phyloP scores from a whole-genome alignment of 768 basidiomycete species.

The Tylopilus sp. region DNA sequence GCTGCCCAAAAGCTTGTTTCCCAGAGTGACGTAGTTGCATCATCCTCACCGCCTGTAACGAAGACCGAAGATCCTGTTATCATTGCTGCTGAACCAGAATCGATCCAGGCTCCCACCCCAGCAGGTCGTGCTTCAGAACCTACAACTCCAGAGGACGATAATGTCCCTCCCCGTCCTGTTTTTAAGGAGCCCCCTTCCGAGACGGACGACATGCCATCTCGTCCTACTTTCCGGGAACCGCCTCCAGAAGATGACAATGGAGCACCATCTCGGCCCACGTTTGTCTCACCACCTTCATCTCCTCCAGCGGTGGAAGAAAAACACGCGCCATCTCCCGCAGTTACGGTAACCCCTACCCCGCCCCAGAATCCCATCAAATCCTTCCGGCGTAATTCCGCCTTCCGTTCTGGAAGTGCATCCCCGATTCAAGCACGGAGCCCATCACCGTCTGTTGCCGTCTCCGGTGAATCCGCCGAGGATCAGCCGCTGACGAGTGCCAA shows the following conservation, averaged over 20 bases:
- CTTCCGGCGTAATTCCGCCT: conserved; percentile 32
- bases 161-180: conserved; percentile 35
- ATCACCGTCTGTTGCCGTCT: conserved; percentile 35
- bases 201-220: conserved; percentile 27
- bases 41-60: conserved; percentile 11
- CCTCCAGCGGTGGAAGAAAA: conserved; percentile 26
- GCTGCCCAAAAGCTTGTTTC: conserved; percentile 52
- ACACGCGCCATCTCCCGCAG: conserved; percentile 27
- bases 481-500: conserved; percentile 32
- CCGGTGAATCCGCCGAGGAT: conserved; percentile 31
- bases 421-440: conserved; percentile 39
- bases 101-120: conserved; percentile 2
- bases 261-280: conserved; percentile 12
- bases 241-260: conserved; percentile 54
- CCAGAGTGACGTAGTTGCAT: conserved; percentile 12
- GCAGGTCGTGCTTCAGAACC: conserved; percentile 4
- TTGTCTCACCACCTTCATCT: conserved; percentile 22
- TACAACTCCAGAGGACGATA: conserved; percentile 12
- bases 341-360: conserved; percentile 42
- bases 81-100: conserved; percentile 16
- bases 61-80: conserved; percentile 19
- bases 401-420: conserved; percentile 35
- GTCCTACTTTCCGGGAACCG: conserved; percentile 60
- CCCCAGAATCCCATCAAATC: conserved; percentile 52
- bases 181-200: conserved; percentile 64